Base-by-base conservation (phyloP, 2,329 filamentous ascomycete species). In the Clathrospora elynae region DNA sequence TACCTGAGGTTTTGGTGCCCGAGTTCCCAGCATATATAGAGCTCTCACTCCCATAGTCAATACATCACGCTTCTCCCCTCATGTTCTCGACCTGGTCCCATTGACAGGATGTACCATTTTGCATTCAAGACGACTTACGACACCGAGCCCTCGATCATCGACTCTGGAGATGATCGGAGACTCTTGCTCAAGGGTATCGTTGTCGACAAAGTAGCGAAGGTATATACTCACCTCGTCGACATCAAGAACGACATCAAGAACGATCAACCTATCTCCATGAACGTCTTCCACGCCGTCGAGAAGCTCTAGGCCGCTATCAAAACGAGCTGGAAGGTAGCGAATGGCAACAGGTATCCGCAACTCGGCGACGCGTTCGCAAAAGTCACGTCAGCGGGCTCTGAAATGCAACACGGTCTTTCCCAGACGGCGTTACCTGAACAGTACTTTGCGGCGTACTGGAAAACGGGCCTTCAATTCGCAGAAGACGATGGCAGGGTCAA, bases 331-430 rank as follows among this genome's bases (percentile, higher is more conserved):
- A 26, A 25, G 18, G 6, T 32, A 7, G 6, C 8, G 10, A 20
- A 7, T 12, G 6, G 13, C 14, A 38, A 33, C 9, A 11, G 34
- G 11, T 38, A 38, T 23, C 8, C 41, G 5, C 14, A 38, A 10
- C 14, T 37, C 2, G 41, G 12, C 6, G 41, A 44, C 19, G 41
- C 28, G n/a, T 44, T 44, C 9, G 41, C 34, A 7, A 32, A 10
- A 12, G 14, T 22, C 3, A 16, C 34, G 3, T 28, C 28, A 2
- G 12, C 19, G 5, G 35, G 33, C 9, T 25, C 9, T 10, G 9
- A 17, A 13, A 7, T 9, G 10, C 2, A 10, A 6, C 16, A 19
- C 9, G 29, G 23, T 10, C 18, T 19, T 9, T 31, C 34, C 17
- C 12, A 17, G 22, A n/a, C 32, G 19, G 19, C 12, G 18, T 20